Conservation (phyloP, 164 flowering plant genomes). For the Chimonanthus praecox region DNA sequence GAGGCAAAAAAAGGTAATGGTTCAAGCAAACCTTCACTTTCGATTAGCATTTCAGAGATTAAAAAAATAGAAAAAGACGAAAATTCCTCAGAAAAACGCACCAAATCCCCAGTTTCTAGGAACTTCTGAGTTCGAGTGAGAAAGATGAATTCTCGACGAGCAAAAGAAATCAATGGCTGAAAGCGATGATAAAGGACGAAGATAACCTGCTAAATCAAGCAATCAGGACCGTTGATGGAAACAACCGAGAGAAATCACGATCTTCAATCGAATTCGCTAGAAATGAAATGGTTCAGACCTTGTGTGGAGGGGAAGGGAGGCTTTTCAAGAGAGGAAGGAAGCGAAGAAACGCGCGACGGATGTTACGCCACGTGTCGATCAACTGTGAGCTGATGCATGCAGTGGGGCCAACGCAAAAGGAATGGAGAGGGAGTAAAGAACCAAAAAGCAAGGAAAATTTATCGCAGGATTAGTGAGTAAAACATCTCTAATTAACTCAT, state of each 20-base stretch:
- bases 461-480: background rate
- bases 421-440: background rate
- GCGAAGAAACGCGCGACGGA: background rate
- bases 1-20: too few species aligned
- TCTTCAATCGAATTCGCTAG: background rate
- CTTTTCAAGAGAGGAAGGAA: background rate
- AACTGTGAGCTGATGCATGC: background rate
- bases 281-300: background rate
- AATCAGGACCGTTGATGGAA: background rate
- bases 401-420: conserved; percentile 1
- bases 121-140: background rate
- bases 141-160: background rate
- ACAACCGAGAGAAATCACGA: background rate
- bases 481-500: too few species aligned
- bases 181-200: background rate
- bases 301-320: background rate
- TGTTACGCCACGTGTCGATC: conserved; percentile 8
- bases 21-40: too few species aligned
- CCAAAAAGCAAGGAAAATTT: background rate
- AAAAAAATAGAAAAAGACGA: background rate
- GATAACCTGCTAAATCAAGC: background rate
- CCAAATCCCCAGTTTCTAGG: background rate
- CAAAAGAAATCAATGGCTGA: background rate
- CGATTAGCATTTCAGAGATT: too few species aligned
- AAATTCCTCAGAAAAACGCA: background rate